Evolutionary conservation across 78 protist species (phyloP).

Genomic region (Mantamonas sphyraenae): DNA sequence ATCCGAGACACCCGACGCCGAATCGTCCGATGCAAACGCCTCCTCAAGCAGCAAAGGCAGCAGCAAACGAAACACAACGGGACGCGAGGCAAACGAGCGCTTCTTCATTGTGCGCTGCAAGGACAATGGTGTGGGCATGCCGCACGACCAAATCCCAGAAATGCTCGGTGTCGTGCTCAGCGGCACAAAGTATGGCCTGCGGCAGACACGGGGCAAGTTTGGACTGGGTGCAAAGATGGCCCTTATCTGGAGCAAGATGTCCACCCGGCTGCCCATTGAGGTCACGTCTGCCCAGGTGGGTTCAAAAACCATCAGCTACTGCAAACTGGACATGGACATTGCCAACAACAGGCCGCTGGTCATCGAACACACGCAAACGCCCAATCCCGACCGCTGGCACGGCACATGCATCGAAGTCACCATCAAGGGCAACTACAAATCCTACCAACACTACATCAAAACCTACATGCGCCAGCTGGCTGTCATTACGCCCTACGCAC

Average conservation of each 20-base stretch:
- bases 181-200: slow-evolving; percentile 42
- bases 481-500: slow-evolving; percentile 59
- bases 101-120: no score
- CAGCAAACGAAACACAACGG: no score
- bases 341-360: slow-evolving; percentile 34
- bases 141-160: slow-evolving; percentile 38
- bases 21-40: no score
- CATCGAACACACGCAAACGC: background rate
- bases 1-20: no score
- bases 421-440: slow-evolving; percentile 27
- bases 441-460: slow-evolving; percentile 8
- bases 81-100: no score
- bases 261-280: slow-evolving; percentile 37
- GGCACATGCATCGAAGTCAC: slow-evolving; percentile 40
- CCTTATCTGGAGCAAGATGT: slow-evolving; percentile 48
- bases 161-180: slow-evolving; percentile 39
- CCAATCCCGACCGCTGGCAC: slow-evolving; percentile 19
- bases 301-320: background rate
- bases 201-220: slow-evolving; percentile 49
- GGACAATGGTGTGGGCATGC: slow-evolving; percentile 54
- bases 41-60: no score
- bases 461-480: slow-evolving; percentile 51
- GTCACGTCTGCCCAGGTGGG: slow-evolving; percentile 6
- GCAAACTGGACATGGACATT: slow-evolving; percentile 50
- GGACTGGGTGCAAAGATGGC: slow-evolving; percentile 65